Evolutionary conservation across 495 filamentous ascomycete species (phyloP), one percentile per base, ranked within the genome.

Genomic region (Xylaria grammica): DNA sequence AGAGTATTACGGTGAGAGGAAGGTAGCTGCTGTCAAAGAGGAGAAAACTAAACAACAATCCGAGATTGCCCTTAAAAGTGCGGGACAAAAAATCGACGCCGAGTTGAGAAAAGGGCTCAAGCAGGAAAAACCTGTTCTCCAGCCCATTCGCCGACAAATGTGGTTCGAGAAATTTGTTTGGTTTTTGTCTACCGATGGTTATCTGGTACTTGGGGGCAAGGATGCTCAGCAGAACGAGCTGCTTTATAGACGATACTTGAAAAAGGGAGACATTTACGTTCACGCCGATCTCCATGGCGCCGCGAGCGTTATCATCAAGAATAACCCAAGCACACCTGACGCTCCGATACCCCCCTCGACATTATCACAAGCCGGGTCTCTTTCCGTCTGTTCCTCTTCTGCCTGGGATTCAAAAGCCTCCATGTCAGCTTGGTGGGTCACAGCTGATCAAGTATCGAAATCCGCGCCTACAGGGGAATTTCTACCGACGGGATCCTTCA

Each of bases 111-210:
- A 91, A 67, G 89, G 86, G 0, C 76, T 99, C 52, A 96, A 96
- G 76, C 90, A 94, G 68, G 95, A 99, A 75, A 99, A 98, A 72
- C 87, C 92, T 26, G 77, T 96, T 19, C 80, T 98, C 2, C 90
- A 92, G 55, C 93, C 90, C 15, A 87, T 96, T 13, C 82, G 95
- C 42, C 89, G 87, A 65, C 88, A 86, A 52, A 84, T 92, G 67
- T 99, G 95, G 94, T 97, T 98, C 69, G 95, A 99, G 69, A 99
- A 98, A 72, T 99, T 96, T 67, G 75, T 86, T 17, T 97, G 90
- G 80, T 99, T 99, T 79, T 87, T 98, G 65, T 97, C 93, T 1
- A 97, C 94, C 0, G 95, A 99, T 68, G 94, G 95, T 8, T 97
- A 98, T 71, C 85, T 99, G 5, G 91, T 97, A 11, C 82, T 99